Base-by-base conservation (phyloP, 2,329 filamentous ascomycete genomes). In the Fusarium dimerum region DNA sequence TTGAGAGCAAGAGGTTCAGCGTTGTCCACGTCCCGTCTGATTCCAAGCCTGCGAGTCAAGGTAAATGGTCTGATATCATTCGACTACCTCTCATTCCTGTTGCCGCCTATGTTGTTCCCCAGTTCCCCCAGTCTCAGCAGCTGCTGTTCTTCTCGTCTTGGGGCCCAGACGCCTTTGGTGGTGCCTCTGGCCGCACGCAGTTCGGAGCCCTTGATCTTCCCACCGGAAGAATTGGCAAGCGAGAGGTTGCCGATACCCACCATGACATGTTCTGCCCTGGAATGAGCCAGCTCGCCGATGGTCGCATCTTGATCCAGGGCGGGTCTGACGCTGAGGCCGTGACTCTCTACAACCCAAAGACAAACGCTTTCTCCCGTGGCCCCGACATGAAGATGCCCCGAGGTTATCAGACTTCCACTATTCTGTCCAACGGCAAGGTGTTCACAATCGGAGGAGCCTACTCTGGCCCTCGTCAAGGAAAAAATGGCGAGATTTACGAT, bases 231-330 rank as follows among this genome's bases (percentile, higher is more conserved):
- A 60, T 71, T 11, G 62, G 65, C 16, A 45, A 67, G 30, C 64
- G 63, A 16, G 66, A 65, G n/a, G 65, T 74, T 7, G 62, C 67
- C 18, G 59, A 80, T 53, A 81, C 77, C 1, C 62, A 71, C n/a
- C 77, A 81, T 54, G 78, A 81, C 56, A 81, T 81, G 79, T 82
- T 81, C 60, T 83, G 80, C 60, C 79, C 81, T 1, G 81, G 79
- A 6, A 79, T 83, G 46, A 77, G 74, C 8, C 64, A 76, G 9
- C 75, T 78, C 43, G 72, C 70, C 20, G 69, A 76, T 12, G 81
- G 79, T 1, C 70, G 72, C 7, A 73, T 81, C 8, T 59, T 83
- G 4, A 75, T 85, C 8, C 78, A 76, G 5, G 82, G 82, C 8
- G 82, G 82, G 5, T 74, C 75, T n/a, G 73, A 77, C 55, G 75